These are phyloP conservation scores for Berkeleyomyces basicola DNA, from an alignment of 2,329 filamentous ascomycete species.

Conservation along the genomic window DNA sequence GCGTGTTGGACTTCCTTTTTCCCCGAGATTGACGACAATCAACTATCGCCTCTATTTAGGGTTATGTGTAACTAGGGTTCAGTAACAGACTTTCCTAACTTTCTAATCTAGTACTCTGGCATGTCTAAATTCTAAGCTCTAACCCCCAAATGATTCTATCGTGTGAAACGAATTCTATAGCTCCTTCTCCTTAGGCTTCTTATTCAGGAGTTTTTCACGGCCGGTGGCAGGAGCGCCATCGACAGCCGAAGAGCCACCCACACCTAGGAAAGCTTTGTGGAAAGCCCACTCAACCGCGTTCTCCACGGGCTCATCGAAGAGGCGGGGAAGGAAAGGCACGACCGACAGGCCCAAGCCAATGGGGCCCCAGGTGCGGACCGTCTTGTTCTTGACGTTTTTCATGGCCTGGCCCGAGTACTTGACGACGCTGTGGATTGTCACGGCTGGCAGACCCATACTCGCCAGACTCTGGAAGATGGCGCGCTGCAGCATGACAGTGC, in stretches of 20 bases:
- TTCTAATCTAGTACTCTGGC: neutral
- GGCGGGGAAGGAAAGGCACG: slow-evolving; percentile 65
- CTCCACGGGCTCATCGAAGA: slow-evolving; percentile 90
- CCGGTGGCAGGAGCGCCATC: slow-evolving; percentile 38
- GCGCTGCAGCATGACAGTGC: slow-evolving; percentile 79
- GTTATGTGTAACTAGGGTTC: no score
- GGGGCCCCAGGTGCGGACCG: slow-evolving; percentile 68
- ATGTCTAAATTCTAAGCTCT: neutral
- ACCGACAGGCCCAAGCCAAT: slow-evolving; percentile 67
- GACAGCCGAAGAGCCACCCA: slow-evolving; percentile 46
- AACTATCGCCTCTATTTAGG: no score
- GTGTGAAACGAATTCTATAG: slow-evolving; percentile 17
- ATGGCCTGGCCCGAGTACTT: slow-evolving; percentile 75
- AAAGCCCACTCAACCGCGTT: slow-evolving; percentile 81
- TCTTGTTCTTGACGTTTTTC: slow-evolving; percentile 62
- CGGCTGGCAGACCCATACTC: slow-evolving; percentile 83
- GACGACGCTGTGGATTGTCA: slow-evolving; percentile 88
- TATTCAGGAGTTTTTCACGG: slow-evolving; percentile 25
- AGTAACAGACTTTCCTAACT: no score
- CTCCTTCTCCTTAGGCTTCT: slow-evolving; percentile 32
- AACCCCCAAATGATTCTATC: neutral
- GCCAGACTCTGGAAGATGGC: slow-evolving; percentile 82
- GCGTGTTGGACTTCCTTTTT: no score
- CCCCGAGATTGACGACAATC: no score
- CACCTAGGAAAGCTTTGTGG: slow-evolving; percentile 58